A percentile compares a stretch with the other conserved stretches of the same genome.
Evolutionary conservation across 257 asterid species (phyloP).

Genomic region (Solanum gracilifrons): DNA sequence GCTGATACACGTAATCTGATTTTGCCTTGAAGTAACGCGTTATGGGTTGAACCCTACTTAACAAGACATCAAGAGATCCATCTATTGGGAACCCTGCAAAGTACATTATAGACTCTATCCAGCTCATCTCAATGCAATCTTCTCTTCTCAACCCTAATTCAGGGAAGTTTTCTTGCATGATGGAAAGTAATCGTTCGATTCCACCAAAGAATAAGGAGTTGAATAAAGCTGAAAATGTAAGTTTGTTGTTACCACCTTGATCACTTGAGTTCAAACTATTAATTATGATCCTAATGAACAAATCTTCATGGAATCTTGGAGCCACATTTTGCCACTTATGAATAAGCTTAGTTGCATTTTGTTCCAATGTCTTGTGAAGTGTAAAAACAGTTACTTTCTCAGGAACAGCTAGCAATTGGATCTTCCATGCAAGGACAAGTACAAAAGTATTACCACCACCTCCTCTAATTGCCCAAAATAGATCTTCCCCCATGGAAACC

Average conservation of each 20-base stretch:
- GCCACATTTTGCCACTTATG: constrained; percentile 2
- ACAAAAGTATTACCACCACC: constrained; percentile 4
- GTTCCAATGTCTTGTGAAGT: background rate
- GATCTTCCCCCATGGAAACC: background rate
- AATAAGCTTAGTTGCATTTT: background rate
- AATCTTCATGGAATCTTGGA: background rate
- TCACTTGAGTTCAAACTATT: background rate
- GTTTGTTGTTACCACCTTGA: background rate
- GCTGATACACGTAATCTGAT: background rate
- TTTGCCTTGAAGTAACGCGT: background rate
- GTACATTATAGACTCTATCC: background rate
- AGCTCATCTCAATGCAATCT: background rate
- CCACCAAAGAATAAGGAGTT: background rate
- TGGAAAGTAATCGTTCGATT: background rate
- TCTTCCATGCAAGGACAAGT: background rate
- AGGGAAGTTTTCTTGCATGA: background rate
- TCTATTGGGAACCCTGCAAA: background rate
- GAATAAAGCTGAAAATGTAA: background rate
- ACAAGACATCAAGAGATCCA: background rate
- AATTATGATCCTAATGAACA: background rate
- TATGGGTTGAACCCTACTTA: background rate
- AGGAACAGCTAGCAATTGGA: background rate
- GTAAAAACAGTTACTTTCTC: background rate
- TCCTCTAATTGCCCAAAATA: constrained; percentile 5
- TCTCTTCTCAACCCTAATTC: background rate